Evolutionary conservation across 1,284 basidiomycete genomes (phyloP).

Genomic region (Vanrija sp.): DNA sequence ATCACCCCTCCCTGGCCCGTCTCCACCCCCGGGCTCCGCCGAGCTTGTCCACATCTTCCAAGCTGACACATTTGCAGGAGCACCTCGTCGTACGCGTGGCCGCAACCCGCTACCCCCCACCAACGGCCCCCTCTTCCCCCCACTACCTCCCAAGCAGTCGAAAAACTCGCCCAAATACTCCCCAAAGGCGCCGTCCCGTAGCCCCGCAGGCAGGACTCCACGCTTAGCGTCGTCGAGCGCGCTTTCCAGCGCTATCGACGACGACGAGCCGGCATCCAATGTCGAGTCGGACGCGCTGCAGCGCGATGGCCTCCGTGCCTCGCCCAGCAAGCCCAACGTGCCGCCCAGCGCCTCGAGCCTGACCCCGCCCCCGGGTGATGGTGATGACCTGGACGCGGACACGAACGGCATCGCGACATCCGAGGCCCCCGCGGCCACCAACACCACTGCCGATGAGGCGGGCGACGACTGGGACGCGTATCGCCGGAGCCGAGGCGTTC

Average conservation of each 20-base stretch:
- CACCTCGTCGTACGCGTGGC: conserved; percentile 35
- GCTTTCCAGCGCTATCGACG: conserved; percentile 19
- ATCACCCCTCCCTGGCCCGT: not conserved
- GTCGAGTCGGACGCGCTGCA: not conserved
- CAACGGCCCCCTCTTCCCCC: conserved; percentile 44
- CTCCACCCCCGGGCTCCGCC: not conserved
- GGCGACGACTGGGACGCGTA: conserved; percentile 34
- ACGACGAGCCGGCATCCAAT: conserved; percentile 8
- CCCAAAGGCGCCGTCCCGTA: conserved; percentile 23
- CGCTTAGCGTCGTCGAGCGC: conserved; percentile 17
- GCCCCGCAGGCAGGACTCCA: conserved; percentile 8
- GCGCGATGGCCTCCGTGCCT: not conserved
- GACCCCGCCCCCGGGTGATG: conserved; percentile 37
- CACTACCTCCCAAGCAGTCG: conserved; percentile 44
- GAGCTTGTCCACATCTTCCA: not conserved
- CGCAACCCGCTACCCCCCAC: conserved; percentile 44
- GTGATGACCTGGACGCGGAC: conserved; percentile 17
- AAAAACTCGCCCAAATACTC: conserved; percentile 35
- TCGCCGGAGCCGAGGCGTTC: conserved; percentile 26
- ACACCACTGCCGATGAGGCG: not conserved
- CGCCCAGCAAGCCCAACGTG: conserved; percentile 18
- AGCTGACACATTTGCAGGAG: conserved; percentile 15
- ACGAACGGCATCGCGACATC: not conserved
- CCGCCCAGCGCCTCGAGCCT: conserved; percentile 19
- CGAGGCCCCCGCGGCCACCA: not conserved